These are phyloP conservation scores for Helotiales sp. DNA, from an alignment of 2,329 filamentous ascomycete genomes.

Conservation along the genomic window DNA sequence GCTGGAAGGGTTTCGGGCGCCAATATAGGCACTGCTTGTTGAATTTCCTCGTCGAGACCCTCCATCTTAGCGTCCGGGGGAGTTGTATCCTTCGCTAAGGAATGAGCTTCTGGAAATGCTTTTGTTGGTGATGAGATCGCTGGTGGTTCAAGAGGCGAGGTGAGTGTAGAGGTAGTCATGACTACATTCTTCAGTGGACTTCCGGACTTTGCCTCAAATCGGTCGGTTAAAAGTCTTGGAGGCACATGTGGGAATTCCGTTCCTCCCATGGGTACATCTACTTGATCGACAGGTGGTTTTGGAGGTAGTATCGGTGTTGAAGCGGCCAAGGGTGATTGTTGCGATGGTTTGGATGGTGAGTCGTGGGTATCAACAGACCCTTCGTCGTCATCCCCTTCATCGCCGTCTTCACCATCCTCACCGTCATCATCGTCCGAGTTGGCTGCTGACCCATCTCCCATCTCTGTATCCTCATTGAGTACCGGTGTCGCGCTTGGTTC, in stretches of 20 bases:
- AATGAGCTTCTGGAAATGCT: conserved; percentile 7
- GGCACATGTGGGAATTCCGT: conserved; percentile 20
- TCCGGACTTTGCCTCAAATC: conserved; percentile 33
- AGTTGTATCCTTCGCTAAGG: background rate
- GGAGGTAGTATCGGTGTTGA: conserved; percentile 21
- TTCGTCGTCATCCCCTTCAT: conserved; percentile 54
- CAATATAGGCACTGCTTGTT: conserved; percentile 22
- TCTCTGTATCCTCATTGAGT: conserved; percentile 42
- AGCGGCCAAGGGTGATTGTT: conserved; percentile 30
- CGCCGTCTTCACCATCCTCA: conserved; percentile 46
- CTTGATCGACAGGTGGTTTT: conserved; percentile 21
- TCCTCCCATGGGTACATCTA: conserved; percentile 28
- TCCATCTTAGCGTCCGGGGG: background rate
- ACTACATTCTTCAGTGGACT: conserved; percentile 41
- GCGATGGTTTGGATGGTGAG: conserved; percentile 40
- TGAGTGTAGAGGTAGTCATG: conserved; percentile 37
- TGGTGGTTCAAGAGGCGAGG: conserved; percentile 35
- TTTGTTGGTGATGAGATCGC: conserved; percentile 1
- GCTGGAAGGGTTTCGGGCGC: conserved; percentile 27
- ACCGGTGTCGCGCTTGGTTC: conserved; percentile 21
- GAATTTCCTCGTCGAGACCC: conserved; percentile 30
- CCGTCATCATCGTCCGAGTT: conserved; percentile 42
- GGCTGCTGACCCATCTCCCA: conserved; percentile 40
- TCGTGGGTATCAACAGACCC: conserved; percentile 45
- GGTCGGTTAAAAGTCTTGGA: conserved; percentile 23